phyloP scores from a whole-genome alignment of 805 yeast species.

The Torulaspora maleeae region DNA sequence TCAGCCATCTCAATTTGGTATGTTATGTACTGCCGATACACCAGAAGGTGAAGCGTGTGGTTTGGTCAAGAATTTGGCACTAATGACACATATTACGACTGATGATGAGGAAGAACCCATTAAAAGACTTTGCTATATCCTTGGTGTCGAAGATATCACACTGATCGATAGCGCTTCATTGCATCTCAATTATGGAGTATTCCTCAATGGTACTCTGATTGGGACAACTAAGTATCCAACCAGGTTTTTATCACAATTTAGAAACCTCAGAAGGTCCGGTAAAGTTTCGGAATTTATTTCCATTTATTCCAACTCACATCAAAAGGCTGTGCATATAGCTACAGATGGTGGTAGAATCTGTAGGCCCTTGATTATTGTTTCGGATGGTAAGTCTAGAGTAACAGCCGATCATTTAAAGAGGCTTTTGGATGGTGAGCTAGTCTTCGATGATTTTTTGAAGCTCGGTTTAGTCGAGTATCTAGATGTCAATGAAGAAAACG shows the following conservation, averaged over 20 bases:
- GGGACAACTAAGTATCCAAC: constrained; percentile 86
- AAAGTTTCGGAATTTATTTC: constrained; percentile 86
- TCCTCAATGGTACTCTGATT: constrained; percentile 87
- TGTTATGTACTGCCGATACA: constrained; percentile 97
- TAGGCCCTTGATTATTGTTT: constrained; percentile 89
- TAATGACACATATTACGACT: constrained; percentile 98
- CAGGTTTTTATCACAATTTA: constrained; percentile 73
- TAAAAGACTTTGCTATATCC: constrained; percentile 62
- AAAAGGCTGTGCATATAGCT: constrained; percentile 91
- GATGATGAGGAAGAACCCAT: constrained; percentile 96
- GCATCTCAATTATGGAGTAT: constrained; percentile 78
- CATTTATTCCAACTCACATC: constrained; percentile 84
- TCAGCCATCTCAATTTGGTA: constrained; percentile 98
- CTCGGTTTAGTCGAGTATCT: constrained; percentile 89
- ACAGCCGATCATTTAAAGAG: constrained; percentile 60
- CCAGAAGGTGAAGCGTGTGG: constrained; percentile 99
- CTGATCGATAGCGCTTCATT: constrained; percentile 77
- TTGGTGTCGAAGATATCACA: constrained; percentile 87
- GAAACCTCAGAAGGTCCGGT: constrained; percentile 77
- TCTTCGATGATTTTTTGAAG: constrained; percentile 84
- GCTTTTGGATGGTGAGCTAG: constrained; percentile 64
- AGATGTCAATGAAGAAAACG: constrained; percentile 97
- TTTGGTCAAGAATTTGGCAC: constrained; percentile 89
- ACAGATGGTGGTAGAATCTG: constrained; percentile 99
- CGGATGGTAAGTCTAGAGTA: constrained; percentile 65